phyloP scores from a whole-genome alignment of 1,284 basidiomycete species.

The Ceratobasidium theobromae region DNA sequence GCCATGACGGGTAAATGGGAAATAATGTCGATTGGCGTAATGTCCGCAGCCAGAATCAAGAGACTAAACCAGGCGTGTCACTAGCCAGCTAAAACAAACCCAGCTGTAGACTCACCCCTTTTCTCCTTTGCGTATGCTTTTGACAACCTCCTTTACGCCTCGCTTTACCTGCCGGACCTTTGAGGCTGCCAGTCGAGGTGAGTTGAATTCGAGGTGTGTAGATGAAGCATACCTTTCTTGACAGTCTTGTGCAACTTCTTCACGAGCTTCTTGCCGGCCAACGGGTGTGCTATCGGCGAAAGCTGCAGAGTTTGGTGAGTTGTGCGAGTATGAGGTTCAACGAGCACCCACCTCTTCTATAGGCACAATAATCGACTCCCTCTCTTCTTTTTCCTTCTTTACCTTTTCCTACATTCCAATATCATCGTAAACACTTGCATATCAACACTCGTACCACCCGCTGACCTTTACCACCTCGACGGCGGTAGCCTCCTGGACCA shows the following conservation, averaged over 20 bases:
- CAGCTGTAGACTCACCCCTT: slow-evolving; percentile 65
- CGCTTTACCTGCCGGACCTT: slow-evolving; percentile 91
- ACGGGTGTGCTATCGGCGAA: slow-evolving; percentile 85
- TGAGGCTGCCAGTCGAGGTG: slow-evolving; percentile 60
- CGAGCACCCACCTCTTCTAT: slow-evolving; percentile 56
- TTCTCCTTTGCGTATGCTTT: slow-evolving; percentile 93
- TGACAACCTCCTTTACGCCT: slow-evolving; percentile 95
- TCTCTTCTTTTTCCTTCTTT: slow-evolving; percentile 46
- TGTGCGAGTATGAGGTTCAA: neutral
- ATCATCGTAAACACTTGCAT: neutral
- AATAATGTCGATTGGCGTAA: slow-evolving; percentile 97
- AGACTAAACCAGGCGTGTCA: too few relatives aligned
- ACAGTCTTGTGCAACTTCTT: slow-evolving; percentile 93
- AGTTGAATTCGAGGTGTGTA: slow-evolving; percentile 21
- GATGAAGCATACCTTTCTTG: slow-evolving; percentile 68
- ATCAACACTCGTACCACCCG: neutral
- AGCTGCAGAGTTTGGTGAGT: slow-evolving; percentile 45
- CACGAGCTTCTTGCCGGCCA: slow-evolving; percentile 86
- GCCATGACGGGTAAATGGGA: slow-evolving; percentile 94
- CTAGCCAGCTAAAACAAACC: neutral
- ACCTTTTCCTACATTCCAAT: slow-evolving; percentile 37
- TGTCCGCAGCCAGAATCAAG: slow-evolving; percentile 93
- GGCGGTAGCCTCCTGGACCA: slow-evolving; percentile 32
- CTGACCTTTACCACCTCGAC: slow-evolving; percentile 37
- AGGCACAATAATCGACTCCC: slow-evolving; percentile 65